phyloP scores from a whole-genome alignment of 129 eudicot genomes.

The Ambrosia artemisiifolia region DNA sequence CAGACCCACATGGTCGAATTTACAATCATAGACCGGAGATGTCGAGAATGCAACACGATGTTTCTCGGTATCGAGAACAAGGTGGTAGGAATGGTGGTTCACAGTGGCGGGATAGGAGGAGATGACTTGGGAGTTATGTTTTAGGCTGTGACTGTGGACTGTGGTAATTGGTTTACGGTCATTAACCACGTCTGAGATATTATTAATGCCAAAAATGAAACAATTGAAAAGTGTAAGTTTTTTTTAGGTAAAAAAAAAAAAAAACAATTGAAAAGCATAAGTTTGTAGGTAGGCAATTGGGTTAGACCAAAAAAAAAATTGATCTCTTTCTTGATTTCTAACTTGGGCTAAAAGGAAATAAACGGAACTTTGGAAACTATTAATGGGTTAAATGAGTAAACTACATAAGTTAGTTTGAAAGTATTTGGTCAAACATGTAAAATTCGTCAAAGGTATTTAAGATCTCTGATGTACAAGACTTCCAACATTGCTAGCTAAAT shows the following conservation, averaged over 20 bases:
- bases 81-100: slow-evolving; percentile 41
- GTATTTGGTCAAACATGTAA: not conserved
- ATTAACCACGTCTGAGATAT: not conserved
- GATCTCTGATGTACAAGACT: no score
- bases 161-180: not conserved
- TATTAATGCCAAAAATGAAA: slow-evolving; percentile 3
- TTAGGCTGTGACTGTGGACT: not conserved
- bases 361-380: not conserved
- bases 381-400: not conserved
- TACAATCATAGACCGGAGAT: slow-evolving; percentile 36
- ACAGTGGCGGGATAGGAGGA: slow-evolving; percentile 62
- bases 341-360: not conserved
- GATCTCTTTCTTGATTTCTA: not conserved
- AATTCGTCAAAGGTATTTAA: not conserved
- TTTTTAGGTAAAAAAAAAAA: slow-evolving; percentile 4
- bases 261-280: slow-evolving; percentile 4
- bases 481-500: no score
- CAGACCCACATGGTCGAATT: slow-evolving; percentile 24
- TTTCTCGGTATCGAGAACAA: slow-evolving; percentile 34
- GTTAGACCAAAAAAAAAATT: not conserved
- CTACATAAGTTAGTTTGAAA: not conserved
- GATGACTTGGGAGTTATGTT: slow-evolving; percentile 17
- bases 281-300: slow-evolving; percentile 29
- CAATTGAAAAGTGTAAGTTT: slow-evolving; percentile 5
- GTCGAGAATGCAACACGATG: slow-evolving; percentile 32